These are phyloP conservation scores for Schizophyllum commune DNA, from an alignment of 1,284 basidiomycete species.

Conservation along the genomic window DNA sequence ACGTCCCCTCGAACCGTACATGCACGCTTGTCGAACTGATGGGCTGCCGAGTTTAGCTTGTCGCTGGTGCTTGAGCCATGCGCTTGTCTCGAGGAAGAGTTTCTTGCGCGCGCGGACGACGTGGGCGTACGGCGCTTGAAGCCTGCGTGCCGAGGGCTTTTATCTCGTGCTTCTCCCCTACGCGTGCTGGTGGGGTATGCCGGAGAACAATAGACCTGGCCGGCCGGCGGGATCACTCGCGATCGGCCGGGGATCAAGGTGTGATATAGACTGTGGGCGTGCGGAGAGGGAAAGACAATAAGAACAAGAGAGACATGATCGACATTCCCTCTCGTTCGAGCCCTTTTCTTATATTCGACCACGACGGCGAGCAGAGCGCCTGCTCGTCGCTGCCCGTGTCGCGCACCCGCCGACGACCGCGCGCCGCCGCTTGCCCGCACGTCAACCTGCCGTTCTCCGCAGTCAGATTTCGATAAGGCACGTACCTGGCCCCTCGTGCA, in stretches of 20 bases:
- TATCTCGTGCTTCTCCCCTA: background rate
- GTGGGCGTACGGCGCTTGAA: too few relatives aligned
- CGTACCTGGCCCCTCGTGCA: background rate
- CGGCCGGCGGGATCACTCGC: background rate
- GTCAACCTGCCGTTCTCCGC: background rate
- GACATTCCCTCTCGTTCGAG: background rate
- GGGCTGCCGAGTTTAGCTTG: too few relatives aligned
- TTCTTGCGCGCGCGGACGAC: too few relatives aligned
- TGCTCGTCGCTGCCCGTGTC: background rate
- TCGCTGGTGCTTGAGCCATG: too few relatives aligned
- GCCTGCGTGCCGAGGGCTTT: background rate
- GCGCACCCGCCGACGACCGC: background rate
- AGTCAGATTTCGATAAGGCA: background rate
- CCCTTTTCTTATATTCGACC: background rate
- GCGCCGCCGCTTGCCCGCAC: background rate
- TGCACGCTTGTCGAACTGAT: too few relatives aligned
- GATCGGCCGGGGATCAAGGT: background rate
- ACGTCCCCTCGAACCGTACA: too few relatives aligned
- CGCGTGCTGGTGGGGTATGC: background rate
- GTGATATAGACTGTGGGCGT: background rate
- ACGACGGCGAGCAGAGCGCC: background rate
- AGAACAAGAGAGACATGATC: background rate
- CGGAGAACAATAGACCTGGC: background rate
- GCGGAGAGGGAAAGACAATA: background rate
- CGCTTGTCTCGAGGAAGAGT: too few relatives aligned